Evolutionary conservation across 768 basidiomycete genomes (phyloP).

Genomic region (Arthromyces matolae): DNA sequence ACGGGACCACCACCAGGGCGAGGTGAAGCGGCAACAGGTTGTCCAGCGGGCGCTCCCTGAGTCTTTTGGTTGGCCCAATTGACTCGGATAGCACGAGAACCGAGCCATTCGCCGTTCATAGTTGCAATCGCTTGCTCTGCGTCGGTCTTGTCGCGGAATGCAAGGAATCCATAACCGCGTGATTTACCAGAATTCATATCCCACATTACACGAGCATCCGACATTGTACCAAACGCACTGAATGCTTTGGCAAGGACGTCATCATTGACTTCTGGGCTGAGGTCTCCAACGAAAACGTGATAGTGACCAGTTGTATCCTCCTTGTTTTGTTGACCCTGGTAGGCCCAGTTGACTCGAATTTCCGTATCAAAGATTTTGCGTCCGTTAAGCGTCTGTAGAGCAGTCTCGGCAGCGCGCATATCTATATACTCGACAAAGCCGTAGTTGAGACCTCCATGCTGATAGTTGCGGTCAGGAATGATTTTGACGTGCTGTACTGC

Average conservation of each 20-base stretch:
- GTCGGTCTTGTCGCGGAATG: conserved; percentile 98
- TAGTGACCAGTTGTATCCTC: conserved; percentile 97
- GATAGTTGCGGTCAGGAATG: conserved; percentile 98
- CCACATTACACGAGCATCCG: conserved; percentile 99
- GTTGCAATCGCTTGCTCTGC: conserved; percentile 99
- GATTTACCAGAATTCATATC: conserved; percentile 99
- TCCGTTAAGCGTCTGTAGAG: conserved; percentile 96
- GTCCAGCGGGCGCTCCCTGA: conserved; percentile 51
- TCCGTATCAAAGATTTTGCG: conserved; percentile 99
- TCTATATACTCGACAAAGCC: conserved; percentile 99
- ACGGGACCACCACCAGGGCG: conserved; percentile 46
- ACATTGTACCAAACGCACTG: conserved; percentile 92
- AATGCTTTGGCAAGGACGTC: conserved; percentile 96
- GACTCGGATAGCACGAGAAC: conserved; percentile 95
- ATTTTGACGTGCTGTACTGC: conserved; percentile 99
- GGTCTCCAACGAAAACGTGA: conserved; percentile 99
- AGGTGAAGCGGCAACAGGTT: conserved; percentile 30
- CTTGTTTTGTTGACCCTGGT: conserved; percentile 97
- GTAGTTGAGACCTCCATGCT: conserved; percentile 98
- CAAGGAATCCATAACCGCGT: conserved; percentile 96
- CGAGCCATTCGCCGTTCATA: conserved; percentile 99
- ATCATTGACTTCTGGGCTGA: conserved; percentile 98
- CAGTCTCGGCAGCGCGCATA: conserved; percentile 98
- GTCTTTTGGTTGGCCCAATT: conserved; percentile 99
- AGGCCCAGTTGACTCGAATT: conserved; percentile 99